phyloP scores from a whole-genome alignment of 495 filamentous ascomycete species.

The Alectoria sarmentosa region DNA sequence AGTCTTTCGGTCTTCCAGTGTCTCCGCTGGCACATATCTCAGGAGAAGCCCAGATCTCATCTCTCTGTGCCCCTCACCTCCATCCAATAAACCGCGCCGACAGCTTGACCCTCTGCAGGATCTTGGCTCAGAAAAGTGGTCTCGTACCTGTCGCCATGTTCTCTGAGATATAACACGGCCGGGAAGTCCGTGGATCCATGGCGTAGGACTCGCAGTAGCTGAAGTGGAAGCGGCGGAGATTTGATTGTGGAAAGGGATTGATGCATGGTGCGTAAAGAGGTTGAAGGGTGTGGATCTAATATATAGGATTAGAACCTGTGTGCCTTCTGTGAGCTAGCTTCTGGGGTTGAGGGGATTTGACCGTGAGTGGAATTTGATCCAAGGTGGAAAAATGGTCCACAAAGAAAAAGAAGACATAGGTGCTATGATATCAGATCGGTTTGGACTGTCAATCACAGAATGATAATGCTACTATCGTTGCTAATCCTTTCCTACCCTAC shows the following conservation, averaged over 20 bases:
- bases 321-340: too few relatives aligned
- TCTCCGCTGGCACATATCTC: too few relatives aligned
- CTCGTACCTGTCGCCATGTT: neutral
- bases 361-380: too few relatives aligned
- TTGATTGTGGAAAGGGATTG: neutral
- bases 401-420: too few relatives aligned
- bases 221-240: slow-evolving; percentile 6
- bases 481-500: neutral
- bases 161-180: neutral
- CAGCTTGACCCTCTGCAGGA: neutral
- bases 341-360: too few relatives aligned
- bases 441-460: neutral
- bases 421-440: too few relatives aligned
- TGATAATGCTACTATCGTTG: neutral
- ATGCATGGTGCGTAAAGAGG: neutral
- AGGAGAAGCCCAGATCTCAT: too few relatives aligned
- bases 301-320: too few relatives aligned
- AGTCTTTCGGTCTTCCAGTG: too few relatives aligned
- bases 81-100: neutral
- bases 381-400: too few relatives aligned
- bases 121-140: neutral
- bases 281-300: neutral
- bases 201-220: neutral
- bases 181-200: neutral
- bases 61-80: too few relatives aligned